These are phyloP conservation scores for Rubroboletus pulcherrimus DNA, from an alignment of 768 basidiomycete species.

Conservation along the genomic window DNA sequence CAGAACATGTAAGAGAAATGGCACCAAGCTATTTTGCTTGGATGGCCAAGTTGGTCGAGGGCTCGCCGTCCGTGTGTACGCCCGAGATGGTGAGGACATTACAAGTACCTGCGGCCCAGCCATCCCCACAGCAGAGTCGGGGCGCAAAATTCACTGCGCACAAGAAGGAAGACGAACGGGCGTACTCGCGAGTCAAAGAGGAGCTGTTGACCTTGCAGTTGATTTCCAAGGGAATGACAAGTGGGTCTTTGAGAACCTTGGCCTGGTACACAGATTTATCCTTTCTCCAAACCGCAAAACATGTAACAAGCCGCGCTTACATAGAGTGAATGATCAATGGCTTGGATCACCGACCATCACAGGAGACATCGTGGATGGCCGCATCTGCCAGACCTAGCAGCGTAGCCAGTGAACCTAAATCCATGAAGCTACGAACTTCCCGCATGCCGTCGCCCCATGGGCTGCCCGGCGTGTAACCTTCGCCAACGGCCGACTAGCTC, in stretches of 20 bases:
- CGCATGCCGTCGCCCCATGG: background rate
- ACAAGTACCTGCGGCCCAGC: background rate
- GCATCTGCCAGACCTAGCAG: background rate
- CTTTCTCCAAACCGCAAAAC: background rate
- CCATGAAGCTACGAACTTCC: background rate
- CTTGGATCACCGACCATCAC: background rate
- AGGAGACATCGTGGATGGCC: background rate
- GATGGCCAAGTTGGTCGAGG: background rate
- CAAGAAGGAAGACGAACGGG: background rate
- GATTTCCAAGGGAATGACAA: background rate
- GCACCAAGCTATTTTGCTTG: background rate
- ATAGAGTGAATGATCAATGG: background rate
- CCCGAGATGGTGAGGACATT: background rate
- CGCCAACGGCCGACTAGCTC: conserved; percentile 75
- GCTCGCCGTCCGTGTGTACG: background rate
- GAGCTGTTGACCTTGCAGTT: background rate
- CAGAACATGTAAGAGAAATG: background rate
- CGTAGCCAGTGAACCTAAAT: background rate
- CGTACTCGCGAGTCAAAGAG: background rate
- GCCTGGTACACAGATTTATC: background rate
- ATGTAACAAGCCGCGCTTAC: background rate
- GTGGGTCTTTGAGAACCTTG: background rate
- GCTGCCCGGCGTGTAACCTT: fast-evolving
- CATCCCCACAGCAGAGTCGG: background rate
- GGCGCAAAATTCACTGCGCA: background rate